Base-by-base conservation (phyloP, 345 rosid genomes). In the Rubroshorea leprosula region DNA sequence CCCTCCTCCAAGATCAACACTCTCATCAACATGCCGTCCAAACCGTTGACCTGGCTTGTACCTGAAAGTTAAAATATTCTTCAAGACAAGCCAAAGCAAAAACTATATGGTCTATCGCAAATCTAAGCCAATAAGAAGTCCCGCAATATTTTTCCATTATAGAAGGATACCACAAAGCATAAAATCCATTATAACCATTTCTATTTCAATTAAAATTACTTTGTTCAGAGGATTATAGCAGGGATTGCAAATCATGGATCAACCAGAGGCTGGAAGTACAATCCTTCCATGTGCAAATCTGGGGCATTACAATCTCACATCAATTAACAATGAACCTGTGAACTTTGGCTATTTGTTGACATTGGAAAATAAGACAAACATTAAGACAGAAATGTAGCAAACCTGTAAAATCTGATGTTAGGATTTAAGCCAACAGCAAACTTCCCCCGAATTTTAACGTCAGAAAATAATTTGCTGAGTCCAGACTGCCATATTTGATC, bases 381-480 rank as follows among this genome's bases (percentile, higher is more conserved):
- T n/a, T n/a, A n/a, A n/a, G n/a, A n/a, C n/a, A n/a, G 31, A 19
- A 38, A 23, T 26, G 48, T 27, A 55, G 50, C 62, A 17, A 59
- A 89, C 97, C 96, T 83, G 75, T 93, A 93, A 60, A 87, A 78
- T 70, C 97, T 66, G 58, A 93, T 71, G 70, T 89, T 93, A 16
- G 97, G 84, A 78, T 89, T 93, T 88, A 93, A 79, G 24, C 96
- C 96, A 67, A 85, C 81, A 21, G 94, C 97, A 62, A 71, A 77
- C 55, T 79, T 87, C 48, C 92, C 88, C 55, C 86, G 72, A 48
- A 89, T 85, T 77, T 79, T 87, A 68, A 85, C 79, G 68, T 75
- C 85, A 31, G 86, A 64, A 66, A 93, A 85, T 23, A 93, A 68
- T n/a, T 53, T 63, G 21, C 69, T 64, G 10, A 93, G 76, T 43